Percentiles rank a stretch among this genome's conserved stretches.
phyloP scores from a whole-genome alignment of 2,329 filamentous ascomycete genomes.

The Exophiala dermatitidis region DNA sequence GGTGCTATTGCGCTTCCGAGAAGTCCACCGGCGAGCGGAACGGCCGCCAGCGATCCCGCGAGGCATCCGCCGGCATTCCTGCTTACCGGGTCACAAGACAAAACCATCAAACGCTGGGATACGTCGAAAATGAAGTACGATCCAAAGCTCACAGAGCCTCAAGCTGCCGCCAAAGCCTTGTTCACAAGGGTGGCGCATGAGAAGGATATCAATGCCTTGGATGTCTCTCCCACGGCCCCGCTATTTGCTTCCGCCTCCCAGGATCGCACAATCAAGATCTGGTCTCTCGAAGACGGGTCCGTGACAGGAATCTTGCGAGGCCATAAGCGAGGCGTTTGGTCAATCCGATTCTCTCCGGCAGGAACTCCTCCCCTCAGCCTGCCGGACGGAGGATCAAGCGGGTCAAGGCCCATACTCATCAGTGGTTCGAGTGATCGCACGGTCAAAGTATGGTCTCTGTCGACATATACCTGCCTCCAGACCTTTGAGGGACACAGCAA shows the following conservation, averaged over 20 bases:
- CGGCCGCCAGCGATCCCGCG: conserved; percentile 65
- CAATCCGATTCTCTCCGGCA: conserved; percentile 78
- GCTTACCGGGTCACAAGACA: conserved; percentile 88
- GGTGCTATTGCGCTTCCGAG: conserved; percentile 82
- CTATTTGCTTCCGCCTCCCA: conserved; percentile 94
- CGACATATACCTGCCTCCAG: conserved; percentile 83
- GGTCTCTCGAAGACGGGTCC: conserved; percentile 83
- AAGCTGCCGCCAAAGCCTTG: conserved; percentile 46
- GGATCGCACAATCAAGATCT: conserved; percentile 94
- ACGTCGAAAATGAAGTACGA: conserved; percentile 56
- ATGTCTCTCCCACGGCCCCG: conserved; percentile 65
- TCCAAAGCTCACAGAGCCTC: conserved; percentile 30
- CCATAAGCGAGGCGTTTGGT: conserved; percentile 93
- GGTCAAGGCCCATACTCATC: conserved; percentile 70
- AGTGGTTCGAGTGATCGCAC: conserved; percentile 96
- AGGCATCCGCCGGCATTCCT: conserved; percentile 75
- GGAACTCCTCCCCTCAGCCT: conserved; percentile 66
- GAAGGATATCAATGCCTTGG: conserved; percentile 96
- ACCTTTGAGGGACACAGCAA: conserved; percentile 97
- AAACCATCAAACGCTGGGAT: conserved; percentile 92
- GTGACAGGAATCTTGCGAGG: conserved; percentile 85
- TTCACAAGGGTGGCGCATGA: conserved; percentile 96
- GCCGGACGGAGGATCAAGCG: conserved; percentile 62
- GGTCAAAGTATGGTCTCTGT: conserved; percentile 86
- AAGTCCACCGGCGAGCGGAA: conserved; percentile 60